Evolutionary conservation across 2,329 filamentous ascomycete genomes (phyloP).

Genomic region (Blastomyces parvus): DNA sequence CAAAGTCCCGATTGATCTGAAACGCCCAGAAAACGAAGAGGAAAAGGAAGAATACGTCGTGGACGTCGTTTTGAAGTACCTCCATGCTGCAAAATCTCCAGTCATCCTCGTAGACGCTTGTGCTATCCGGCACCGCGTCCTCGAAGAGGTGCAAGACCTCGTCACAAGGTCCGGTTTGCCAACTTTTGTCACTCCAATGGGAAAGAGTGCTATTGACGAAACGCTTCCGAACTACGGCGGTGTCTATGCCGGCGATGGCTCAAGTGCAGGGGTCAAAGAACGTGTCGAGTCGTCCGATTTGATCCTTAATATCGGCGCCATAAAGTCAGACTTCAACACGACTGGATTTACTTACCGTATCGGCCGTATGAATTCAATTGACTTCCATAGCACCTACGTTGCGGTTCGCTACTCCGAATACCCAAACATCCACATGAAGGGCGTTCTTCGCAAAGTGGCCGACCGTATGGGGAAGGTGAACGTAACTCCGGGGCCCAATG

Average conservation of each 20-base stretch:
- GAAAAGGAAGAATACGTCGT: constrained; percentile 70
- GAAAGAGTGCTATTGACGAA: constrained; percentile 72
- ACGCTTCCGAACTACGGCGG: constrained; percentile 62
- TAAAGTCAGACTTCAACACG: constrained; percentile 39
- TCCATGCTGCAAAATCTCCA: constrained; percentile 61
- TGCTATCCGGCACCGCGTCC: constrained; percentile 62
- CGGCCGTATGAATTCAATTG: constrained; percentile 66
- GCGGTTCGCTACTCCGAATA: constrained; percentile 71
- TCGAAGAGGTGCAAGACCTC: constrained; percentile 61
- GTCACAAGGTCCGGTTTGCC: constrained; percentile 64
- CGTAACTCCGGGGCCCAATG: constrained; percentile 44
- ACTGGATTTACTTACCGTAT: constrained; percentile 73
- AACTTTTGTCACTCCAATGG: constrained; percentile 76
- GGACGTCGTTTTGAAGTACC: constrained; percentile 59
- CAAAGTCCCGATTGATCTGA: constrained; percentile 55
- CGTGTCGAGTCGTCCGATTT: constrained; percentile 34
- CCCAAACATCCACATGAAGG: constrained; percentile 65
- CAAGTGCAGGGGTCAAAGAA: constrained; percentile 41
- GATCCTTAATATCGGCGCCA: constrained; percentile 31
- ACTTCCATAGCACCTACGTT: constrained; percentile 66
- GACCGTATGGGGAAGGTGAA: constrained; percentile 49
- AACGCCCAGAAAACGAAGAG: constrained; percentile 53
- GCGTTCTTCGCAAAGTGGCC: constrained; percentile 63
- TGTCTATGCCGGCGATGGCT: constrained; percentile 71
- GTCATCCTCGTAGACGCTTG: constrained; percentile 73